Percentiles rank a stretch among this genome's conserved stretches.
Conservation (phyloP, 2,329 filamentous ascomycete genomes). For the Cadophora malorum region DNA sequence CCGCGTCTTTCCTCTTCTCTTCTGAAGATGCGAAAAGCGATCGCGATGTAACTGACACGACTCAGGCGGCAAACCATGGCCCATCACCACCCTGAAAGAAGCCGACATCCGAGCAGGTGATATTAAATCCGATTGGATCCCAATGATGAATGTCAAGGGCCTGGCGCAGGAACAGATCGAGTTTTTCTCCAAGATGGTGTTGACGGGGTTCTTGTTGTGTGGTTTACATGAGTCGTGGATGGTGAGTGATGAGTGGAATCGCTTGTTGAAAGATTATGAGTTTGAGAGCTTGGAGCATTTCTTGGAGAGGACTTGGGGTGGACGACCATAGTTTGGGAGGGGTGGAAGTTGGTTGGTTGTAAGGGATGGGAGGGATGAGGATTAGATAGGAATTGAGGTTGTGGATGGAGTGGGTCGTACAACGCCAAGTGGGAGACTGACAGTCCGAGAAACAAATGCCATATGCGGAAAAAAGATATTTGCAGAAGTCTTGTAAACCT, state of each 20-base stretch:
- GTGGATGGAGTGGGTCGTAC: not conserved
- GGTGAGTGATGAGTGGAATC: conserved; percentile 53
- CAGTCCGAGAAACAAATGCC: no score
- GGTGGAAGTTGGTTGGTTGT: not conserved
- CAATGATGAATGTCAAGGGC: conserved; percentile 44
- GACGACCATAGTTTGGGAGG: conserved; percentile 36
- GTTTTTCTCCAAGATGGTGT: conserved; percentile 47
- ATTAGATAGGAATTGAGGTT: not conserved
- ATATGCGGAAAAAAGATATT: no score
- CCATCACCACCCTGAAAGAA: conserved; percentile 52
- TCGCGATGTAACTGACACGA: no score
- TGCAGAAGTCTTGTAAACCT: no score
- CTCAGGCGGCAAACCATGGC: conserved; percentile 45
- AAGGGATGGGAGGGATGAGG: not conserved
- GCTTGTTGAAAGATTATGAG: conserved; percentile 51
- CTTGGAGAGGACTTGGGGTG: conserved; percentile 45
- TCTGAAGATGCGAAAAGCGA: no score
- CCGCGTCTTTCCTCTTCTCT: no score
- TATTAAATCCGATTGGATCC: conserved; percentile 51
- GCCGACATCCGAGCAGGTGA: conserved; percentile 55
- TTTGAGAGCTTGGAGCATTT: conserved; percentile 52
- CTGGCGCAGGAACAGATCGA: conserved; percentile 46
- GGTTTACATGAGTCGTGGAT: conserved; percentile 52
- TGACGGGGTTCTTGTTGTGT: conserved; percentile 51
- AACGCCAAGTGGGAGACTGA: no score